Base-by-base conservation (phyloP, 768 basidiomycete genomes). In the Clathrus columnatus region DNA sequence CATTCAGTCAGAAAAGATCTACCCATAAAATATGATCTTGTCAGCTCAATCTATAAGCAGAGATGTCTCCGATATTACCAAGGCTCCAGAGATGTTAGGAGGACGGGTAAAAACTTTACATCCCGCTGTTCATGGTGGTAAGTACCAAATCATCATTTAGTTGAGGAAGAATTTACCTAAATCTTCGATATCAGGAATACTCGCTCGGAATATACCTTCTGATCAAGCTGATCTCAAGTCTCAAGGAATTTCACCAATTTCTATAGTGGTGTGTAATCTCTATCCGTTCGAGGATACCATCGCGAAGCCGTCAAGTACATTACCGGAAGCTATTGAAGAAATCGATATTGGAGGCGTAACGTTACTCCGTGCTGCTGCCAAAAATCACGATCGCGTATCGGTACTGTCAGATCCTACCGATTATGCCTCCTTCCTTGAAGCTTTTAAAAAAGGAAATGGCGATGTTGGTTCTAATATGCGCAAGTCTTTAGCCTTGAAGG, bases 301-400 rank as follows among this genome's bases (percentile, higher is more conserved):
- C 67, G 80, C 94, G 0, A 82, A 85, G 62, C 89, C 92, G 0
- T 81, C 81, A 60, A 94, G 93, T 72, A 93, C 91, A 10, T 81
- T 97, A 57, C 82, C 90, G 2, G 86, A 87, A 48, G 95, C 95
- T 5, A 85, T 98, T 57, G 96, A 99, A 68, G 96, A 99, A 70
- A 87, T 99, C 62, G 96, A 99, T 71, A 98, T 99, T 56, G 96
- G 96, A 5, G 96, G 96, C 24, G 96, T 99, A 47, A 98, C 96
- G 5, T 84, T 99, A 7, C 83, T 98, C 48, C 87, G 96, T 42
- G 96, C 95, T 7, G 96, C 95, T 1, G 96, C 96, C 54, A 99
- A 99, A 73, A 99, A 99, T 70, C 96, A 98, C 72, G 88, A 78
- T 50, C 86, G 94, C 44, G 91, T 94, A 26, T 87, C 85, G 28